These are phyloP conservation scores for Diaporthe sp. DNA, from an alignment of 2,329 filamentous ascomycete species.

Conservation along the genomic window DNA sequence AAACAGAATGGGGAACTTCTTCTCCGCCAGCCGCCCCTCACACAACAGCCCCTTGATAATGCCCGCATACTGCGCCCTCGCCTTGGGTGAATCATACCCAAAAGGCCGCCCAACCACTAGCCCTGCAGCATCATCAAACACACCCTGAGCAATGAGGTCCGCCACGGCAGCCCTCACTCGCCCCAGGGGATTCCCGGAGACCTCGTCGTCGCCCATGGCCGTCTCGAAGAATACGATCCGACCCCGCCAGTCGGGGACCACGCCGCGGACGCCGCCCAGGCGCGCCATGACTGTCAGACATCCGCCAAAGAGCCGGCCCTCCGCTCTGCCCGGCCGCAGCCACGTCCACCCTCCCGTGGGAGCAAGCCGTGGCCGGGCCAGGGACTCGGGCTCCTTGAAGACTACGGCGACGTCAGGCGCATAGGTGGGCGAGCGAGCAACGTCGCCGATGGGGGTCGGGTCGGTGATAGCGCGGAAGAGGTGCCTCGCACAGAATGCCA, in stretches of 20 bases:
- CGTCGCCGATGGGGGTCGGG: slow-evolving; percentile 48
- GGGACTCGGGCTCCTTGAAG: slow-evolving; percentile 45
- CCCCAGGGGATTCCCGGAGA: slow-evolving; percentile 37
- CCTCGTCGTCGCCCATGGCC: slow-evolving; percentile 50
- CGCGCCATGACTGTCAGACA: slow-evolving; percentile 58
- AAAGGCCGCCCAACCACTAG: slow-evolving; percentile 58
- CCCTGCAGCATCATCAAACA: slow-evolving; percentile 57
- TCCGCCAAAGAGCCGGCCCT: slow-evolving; percentile 61
- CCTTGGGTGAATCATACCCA: slow-evolving; percentile 54
- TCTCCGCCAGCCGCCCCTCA: slow-evolving; percentile 45
- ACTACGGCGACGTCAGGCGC: slow-evolving; percentile 45
- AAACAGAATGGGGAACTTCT: slow-evolving; percentile 57
- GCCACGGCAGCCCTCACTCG: slow-evolving; percentile 54
- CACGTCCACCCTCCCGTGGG: slow-evolving; percentile 53
- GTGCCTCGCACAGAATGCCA: slow-evolving; percentile 33
- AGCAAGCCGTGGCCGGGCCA: slow-evolving; percentile 41
- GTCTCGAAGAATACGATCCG: slow-evolving; percentile 59
- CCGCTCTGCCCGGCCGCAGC: slow-evolving; percentile 52
- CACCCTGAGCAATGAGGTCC: slow-evolving; percentile 57
- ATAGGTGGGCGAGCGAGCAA: slow-evolving; percentile 50
- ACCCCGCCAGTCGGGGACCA: slow-evolving; percentile 55
- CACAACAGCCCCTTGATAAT: slow-evolving; percentile 53
- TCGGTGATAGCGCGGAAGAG: slow-evolving; percentile 51
- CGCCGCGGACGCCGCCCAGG: slow-evolving; percentile 50
- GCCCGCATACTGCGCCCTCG: slow-evolving; percentile 48